Base-by-base conservation (phyloP, 2,329 filamentous ascomycete species). In the Exophiala spinifera region DNA sequence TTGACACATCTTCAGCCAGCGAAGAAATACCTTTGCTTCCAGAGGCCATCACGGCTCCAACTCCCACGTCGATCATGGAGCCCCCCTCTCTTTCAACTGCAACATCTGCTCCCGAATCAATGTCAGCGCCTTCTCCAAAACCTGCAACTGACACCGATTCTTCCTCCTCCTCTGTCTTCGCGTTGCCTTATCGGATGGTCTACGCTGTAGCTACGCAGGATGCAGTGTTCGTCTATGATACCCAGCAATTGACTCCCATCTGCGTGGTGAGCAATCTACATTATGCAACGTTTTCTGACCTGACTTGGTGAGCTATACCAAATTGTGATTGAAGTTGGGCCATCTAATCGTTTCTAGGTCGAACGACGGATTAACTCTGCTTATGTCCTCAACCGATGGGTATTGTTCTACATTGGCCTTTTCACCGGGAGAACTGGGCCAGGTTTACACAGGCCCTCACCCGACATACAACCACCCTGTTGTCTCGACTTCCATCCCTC, bases 151-250 rank as follows among this genome's bases (percentile, higher is more conserved):
- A 80, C 20, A 74, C 79, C 4, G 71, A 73, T 2, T 77, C 83
- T 15, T 82, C 83, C 4, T 81, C 85, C 2, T 70, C 67, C 15
- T 74, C 79, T 3, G 87, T 87, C 1, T 97, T 99, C 71, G 82
- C 85, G 2, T 76, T 99, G 42, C 88, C 91, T 1, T 97, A 99
- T 70, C 86, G 94, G 21, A 91, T 99, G 77, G 82, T 99, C 0
- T 99, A 97, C 72, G 94, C 92, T 3, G 92, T 99, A 34, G 95
- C 94, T 6, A 99, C 94, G 0, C 92, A 97, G 68, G 94, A 99
- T 72, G 89, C 94, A 0, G 89, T 99, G 3, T 77, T 96, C 40
- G 80, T 99, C 19, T 99, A 99, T 67, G 94, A 99, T 71, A 99
- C 94, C 0, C 94, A 99, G 67, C 94, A 99, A 68, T 88, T 91